Conservation (phyloP, 208 protist species). For the Trypanosoma theileri region DNA sequence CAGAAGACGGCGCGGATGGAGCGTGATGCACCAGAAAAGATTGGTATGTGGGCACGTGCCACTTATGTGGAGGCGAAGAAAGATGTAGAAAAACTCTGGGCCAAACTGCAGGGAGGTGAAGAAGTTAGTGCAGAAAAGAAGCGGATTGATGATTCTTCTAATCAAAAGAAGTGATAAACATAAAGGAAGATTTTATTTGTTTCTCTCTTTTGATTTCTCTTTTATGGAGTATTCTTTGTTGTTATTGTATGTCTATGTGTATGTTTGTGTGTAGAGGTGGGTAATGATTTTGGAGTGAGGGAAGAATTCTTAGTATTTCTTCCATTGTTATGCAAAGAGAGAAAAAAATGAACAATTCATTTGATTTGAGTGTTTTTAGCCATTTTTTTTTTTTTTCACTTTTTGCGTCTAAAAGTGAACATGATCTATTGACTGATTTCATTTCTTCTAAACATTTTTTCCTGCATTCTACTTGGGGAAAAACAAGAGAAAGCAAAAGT, state of each 20-base stretch:
- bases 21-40: conserved; percentile 37
- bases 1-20: conserved; percentile 48
- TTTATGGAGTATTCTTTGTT: no score
- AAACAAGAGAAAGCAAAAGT: no score
- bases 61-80: conserved; percentile 48
- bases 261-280: not conserved
- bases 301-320: not conserved
- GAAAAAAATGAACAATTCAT: not conserved
- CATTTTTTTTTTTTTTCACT: conserved; percentile 1
- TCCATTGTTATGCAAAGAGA: not conserved
- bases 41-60: conserved; percentile 54
- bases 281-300: not conserved
- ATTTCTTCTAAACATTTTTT: no score
- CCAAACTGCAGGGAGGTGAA: not conserved
- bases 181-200: not conserved
- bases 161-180: not conserved
- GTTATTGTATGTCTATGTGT: not conserved
- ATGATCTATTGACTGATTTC: no score
- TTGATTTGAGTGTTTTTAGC: not conserved
- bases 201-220: no score
- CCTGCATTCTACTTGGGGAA: no score
- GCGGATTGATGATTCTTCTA: not conserved
- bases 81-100: conserved; percentile 37
- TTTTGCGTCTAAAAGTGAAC: not conserved
- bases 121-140: not conserved